Conservation (phyloP, 306 rosid species). For the Trifolium dubium region DNA sequence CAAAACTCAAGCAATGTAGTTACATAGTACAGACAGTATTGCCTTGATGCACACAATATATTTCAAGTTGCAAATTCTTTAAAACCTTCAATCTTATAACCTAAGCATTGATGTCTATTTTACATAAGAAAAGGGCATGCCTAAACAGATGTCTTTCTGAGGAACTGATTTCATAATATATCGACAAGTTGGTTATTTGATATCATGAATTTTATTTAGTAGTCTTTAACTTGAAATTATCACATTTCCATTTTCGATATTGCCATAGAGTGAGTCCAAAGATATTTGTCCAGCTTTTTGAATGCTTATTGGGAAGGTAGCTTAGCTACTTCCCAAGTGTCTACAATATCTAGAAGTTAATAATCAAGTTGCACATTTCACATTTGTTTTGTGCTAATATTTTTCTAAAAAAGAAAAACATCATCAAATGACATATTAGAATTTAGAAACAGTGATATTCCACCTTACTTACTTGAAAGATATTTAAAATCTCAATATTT, state of each 20-base stretch:
- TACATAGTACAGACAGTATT: slow-evolving; percentile 43
- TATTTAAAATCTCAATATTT: no score
- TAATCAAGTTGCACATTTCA: no score
- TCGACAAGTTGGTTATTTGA: slow-evolving; percentile 12
- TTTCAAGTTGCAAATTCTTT: slow-evolving; percentile 16
- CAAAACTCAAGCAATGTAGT: slow-evolving; percentile 38
- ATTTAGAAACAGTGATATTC: no score
- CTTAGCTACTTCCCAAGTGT: neutral
- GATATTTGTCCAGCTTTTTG: neutral
- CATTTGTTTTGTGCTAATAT: no score
- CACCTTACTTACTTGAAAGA: no score
- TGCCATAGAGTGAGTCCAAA: slow-evolving; percentile 41
- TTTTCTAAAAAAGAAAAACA: no score
- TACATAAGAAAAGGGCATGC: slow-evolving; percentile 27
- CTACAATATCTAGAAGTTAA: no score
- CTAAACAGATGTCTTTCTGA: slow-evolving; percentile 43
- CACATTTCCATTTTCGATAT: slow-evolving; percentile 41
- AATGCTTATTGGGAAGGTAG: neutral
- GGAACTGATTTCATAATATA: slow-evolving; percentile 18
- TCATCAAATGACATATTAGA: no score
- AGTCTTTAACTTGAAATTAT: slow-evolving; percentile 50
- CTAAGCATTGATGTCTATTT: slow-evolving; percentile 37
- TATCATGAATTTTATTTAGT: slow-evolving; percentile 17
- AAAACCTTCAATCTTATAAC: slow-evolving; percentile 17
- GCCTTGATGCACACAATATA: slow-evolving; percentile 36